A percentile compares a stretch with the other conserved stretches of the same genome.
phyloP scores from a whole-genome alignment of 495 filamentous ascomycete species.

The Cercophora newfieldiana region DNA sequence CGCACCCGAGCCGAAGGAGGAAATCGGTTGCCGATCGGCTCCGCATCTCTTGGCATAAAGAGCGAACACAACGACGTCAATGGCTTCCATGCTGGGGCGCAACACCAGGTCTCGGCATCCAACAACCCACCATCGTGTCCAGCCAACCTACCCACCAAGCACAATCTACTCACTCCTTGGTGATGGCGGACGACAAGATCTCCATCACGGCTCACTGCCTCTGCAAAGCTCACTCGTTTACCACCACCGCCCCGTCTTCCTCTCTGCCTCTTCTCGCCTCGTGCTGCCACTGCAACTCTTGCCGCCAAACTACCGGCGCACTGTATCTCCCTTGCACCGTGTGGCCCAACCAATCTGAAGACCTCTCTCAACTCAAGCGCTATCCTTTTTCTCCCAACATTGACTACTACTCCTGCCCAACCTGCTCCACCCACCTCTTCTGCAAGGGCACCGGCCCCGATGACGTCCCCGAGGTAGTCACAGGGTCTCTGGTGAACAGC shows the following conservation, averaged over 20 bases:
- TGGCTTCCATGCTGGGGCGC: not conserved
- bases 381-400: conserved; percentile 4
- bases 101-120: not conserved
- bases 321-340: not conserved
- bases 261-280: not conserved
- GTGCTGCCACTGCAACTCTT: conserved; percentile 10
- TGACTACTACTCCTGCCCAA: conserved; percentile 2
- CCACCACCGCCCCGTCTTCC: not conserved
- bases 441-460: not conserved
- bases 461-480: not conserved
- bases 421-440: conserved; percentile 1
- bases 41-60: not conserved
- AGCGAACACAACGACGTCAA: not conserved
- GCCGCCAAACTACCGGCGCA: conserved; percentile 4
- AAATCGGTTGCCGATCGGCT: not conserved
- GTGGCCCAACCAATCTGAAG: not conserved
- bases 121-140: not conserved
- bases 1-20: not conserved
- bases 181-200: not conserved
- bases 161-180: too few species aligned
- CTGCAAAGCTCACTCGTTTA: conserved; percentile 1
- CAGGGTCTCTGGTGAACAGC: not conserved
- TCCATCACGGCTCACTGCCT: conserved; percentile 2
- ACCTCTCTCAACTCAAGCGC: not conserved
- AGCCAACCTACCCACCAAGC: too few species aligned